These are phyloP conservation scores for Gymnopilus dilepis DNA, from an alignment of 768 basidiomycete genomes.

Conservation along the genomic window DNA sequence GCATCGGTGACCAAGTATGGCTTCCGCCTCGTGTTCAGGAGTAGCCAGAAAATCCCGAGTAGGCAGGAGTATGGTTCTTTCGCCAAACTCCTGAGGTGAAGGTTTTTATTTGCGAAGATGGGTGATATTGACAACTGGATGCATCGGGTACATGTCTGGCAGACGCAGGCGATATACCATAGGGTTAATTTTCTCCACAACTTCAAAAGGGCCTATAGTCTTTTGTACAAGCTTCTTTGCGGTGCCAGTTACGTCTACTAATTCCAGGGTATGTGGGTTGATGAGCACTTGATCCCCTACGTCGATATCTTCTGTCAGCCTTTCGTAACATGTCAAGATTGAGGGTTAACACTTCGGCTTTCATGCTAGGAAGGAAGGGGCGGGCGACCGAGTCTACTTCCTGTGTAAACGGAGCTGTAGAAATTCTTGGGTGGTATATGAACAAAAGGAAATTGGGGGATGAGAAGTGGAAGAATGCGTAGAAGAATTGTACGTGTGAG, in stretches of 20 bases:
- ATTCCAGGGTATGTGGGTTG: conserved; percentile 32
- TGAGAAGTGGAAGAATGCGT: conserved; percentile 9
- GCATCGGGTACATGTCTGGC: conserved; percentile 30
- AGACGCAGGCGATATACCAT: conserved; percentile 29
- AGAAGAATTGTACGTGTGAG: conserved; percentile 8
- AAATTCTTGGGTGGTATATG: not conserved
- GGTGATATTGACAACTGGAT: conserved; percentile 27
- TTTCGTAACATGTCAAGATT: not conserved
- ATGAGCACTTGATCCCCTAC: conserved; percentile 27
- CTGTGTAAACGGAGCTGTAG: not conserved
- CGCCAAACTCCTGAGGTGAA: conserved; percentile 20
- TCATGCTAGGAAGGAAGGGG: not conserved
- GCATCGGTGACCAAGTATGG: conserved; percentile 15
- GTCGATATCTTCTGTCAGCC: not conserved
- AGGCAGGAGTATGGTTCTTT: conserved; percentile 13
- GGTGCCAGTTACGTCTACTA: conserved; percentile 24
- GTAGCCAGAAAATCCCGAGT: conserved; percentile 21
- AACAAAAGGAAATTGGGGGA: conserved; percentile 7
- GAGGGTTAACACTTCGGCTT: not conserved
- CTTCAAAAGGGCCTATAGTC: conserved; percentile 35
- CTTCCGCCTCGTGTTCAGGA: conserved; percentile 26
- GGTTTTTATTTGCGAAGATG: conserved; percentile 29
- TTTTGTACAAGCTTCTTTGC: conserved; percentile 33
- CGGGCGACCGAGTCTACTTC: not conserved
- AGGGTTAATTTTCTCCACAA: conserved; percentile 29